Evolutionary conservation across 2,329 filamentous ascomycete genomes (phyloP), one percentile per base, ranked within the genome.

Genomic region (Dactylella cylindrospora): DNA sequence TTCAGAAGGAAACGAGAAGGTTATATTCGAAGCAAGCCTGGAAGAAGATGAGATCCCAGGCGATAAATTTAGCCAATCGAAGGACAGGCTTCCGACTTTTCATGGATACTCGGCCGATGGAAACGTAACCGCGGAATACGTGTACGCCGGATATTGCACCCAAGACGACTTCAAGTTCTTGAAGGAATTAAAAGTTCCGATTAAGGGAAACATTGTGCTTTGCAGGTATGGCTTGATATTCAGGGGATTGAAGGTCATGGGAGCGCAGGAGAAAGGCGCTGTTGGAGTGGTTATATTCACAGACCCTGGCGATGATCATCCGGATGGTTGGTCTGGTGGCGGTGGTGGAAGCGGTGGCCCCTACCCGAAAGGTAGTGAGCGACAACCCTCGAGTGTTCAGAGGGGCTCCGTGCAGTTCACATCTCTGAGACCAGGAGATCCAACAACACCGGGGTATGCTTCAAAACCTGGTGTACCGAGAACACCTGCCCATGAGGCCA

Each of bases 101-200:
- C 91, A 97, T 71, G 93, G 88, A 1, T 84, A 93, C 71, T 95
- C 90, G n/a, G 90, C 87, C 70, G 80, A 85, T 0, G 93, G 90
- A 32, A 86, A 91, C 69, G 90, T 91, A 31, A 86, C 81, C 22
- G 93, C 91, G 0, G 90, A 86, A 13, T 73, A 97, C 36, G 81
- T 98, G 1, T 98, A 95, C 72, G 91, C 86, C 50, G 96, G 97
- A 73, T 95, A 90, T 69, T 94, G 93, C 10, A 86, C 88, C 33
- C 80, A 83, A 43, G 84, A 87, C 31, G 91, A 98, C 71, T 97
- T 94, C 71, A 78, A 86, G 70, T 75, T 74, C 46, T 75, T 98
- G 23, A 76, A 80, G 55, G 83, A 90, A 49, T 80, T 80, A 64
- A 87, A 84, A 0, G 79, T 97, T 54, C 79, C 86, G 13, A 80